Conservation (phyloP, 139 green algal genomes). For the Bryopsis sp. region DNA sequence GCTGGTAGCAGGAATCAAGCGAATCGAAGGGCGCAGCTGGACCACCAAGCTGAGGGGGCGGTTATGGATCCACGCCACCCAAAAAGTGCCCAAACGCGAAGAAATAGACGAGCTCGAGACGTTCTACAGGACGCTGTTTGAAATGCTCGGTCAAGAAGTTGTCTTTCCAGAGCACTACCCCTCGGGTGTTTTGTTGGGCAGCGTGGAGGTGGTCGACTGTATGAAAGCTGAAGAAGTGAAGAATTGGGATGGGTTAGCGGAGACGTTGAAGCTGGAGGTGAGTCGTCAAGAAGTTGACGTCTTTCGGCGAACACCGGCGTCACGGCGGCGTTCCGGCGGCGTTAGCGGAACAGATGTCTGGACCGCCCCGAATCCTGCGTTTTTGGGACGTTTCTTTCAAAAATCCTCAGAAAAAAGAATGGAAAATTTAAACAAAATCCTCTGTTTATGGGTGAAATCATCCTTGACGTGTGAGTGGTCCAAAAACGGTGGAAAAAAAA, state of each 20-base stretch:
- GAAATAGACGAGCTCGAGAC: slow-evolving; percentile 34
- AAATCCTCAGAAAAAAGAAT: too few species aligned
- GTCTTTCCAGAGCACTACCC: slow-evolving; percentile 34
- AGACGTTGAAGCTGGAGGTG: slow-evolving; percentile 29
- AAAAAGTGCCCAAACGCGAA: slow-evolving; percentile 15
- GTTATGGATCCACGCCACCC: slow-evolving; percentile 44
- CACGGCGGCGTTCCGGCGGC: background rate
- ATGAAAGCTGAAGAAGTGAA: slow-evolving; percentile 28
- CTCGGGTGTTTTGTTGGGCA: slow-evolving; percentile 38
- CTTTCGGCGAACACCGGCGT: background rate
- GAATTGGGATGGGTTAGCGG: slow-evolving; percentile 27
- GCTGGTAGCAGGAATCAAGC: slow-evolving; percentile 47
- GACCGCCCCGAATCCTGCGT: too few species aligned
- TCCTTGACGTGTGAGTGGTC: too few species aligned
- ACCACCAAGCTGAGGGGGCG: slow-evolving; percentile 28
- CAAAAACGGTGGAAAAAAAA: too few species aligned
- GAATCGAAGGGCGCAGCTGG: slow-evolving; percentile 46
- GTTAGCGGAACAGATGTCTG: background rate
- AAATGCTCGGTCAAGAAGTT: slow-evolving; percentile 16
- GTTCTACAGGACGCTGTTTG: slow-evolving; percentile 33
- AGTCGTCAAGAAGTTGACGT: background rate
- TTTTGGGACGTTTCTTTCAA: too few species aligned
- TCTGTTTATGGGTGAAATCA: too few species aligned
- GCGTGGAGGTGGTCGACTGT: slow-evolving; percentile 41
- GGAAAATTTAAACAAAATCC: too few species aligned